Evolutionary conservation across 2,329 filamentous ascomycete genomes (phyloP).

Genomic region (Elsinoe batatas): DNA sequence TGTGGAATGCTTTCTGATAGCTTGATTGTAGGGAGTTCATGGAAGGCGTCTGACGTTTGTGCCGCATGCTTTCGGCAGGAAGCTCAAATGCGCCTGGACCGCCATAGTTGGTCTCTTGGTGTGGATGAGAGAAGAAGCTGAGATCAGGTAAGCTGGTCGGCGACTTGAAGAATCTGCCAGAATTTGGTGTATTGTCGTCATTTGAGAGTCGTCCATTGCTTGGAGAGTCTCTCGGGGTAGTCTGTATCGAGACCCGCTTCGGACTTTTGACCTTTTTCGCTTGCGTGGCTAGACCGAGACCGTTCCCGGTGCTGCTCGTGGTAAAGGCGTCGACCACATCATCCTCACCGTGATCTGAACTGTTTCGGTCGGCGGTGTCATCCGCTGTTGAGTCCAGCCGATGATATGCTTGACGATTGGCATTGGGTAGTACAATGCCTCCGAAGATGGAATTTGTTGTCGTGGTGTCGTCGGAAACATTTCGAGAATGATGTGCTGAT

Average conservation of each 20-base stretch:
- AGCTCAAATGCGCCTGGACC: conserved; percentile 4
- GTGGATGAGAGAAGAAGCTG: conserved; percentile 1
- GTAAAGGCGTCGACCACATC: neutral
- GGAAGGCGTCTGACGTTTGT: conserved; percentile 2
- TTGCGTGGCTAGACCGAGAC: conserved; percentile 1
- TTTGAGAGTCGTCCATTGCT: neutral
- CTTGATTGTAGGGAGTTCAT: conserved; percentile 1
- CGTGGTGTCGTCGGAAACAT: neutral
- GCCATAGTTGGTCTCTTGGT: neutral
- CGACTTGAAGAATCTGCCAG: conserved; percentile 1
- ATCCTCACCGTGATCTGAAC: neutral
- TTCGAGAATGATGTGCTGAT: neutral
- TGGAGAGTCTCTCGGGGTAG: neutral
- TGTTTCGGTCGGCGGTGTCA: neutral
- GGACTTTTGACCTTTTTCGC: neutral
- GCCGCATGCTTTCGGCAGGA: neutral
- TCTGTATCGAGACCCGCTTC: neutral
- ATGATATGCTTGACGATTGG: neutral
- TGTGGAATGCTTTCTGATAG: neutral
- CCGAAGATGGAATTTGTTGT: neutral
- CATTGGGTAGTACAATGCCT: neutral
- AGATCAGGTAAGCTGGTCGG: neutral
- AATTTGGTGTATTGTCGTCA: neutral
- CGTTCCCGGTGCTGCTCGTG: neutral
- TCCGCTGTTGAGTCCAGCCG: neutral